These are phyloP conservation scores for Asterella californica DNA, from an alignment of 225 moss, liverwort and hornwort species.

Conservation along the genomic window DNA sequence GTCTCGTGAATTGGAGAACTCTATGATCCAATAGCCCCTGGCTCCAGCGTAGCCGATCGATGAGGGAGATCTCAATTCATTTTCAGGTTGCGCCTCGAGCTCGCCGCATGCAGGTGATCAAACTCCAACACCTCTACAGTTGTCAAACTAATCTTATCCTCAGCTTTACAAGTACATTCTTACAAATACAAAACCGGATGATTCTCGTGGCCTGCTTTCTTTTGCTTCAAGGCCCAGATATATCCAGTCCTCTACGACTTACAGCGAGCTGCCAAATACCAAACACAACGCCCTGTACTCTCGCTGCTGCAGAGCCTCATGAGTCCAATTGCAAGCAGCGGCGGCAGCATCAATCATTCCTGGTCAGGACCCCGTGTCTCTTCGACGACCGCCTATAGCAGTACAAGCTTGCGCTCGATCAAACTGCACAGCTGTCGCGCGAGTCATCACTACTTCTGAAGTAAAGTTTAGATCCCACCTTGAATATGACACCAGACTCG, in stretches of 20 bases:
- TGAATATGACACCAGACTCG: conserved; percentile 7
- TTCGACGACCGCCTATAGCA: conserved; percentile 23
- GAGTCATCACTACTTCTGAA: conserved; percentile 18
- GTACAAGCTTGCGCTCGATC: conserved; percentile 24
- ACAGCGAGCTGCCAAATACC: conserved; percentile 6
- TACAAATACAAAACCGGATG: conserved; percentile 7
- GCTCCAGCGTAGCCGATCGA: not conserved
- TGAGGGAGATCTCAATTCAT: conserved; percentile 12
- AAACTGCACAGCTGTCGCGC: conserved; percentile 20
- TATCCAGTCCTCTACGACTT: conserved; percentile 4
- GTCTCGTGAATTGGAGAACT: conserved; percentile 18
- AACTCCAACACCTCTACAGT: not conserved
- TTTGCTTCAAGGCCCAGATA: not conserved
- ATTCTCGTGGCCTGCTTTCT: not conserved
- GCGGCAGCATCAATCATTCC: conserved; percentile 10
- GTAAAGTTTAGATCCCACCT: conserved; percentile 25
- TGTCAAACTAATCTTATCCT: conserved; percentile 6
- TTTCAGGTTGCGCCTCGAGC: not conserved
- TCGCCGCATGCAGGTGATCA: not conserved
- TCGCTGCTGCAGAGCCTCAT: conserved; percentile 7
- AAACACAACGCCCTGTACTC: not conserved
- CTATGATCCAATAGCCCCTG: no score
- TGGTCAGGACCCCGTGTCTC: conserved; percentile 15
- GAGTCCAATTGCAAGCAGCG: no score
- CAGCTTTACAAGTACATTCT: conserved; percentile 6